phyloP scores from a whole-genome alignment of 768 basidiomycete genomes.

The Hypsizygus marmoreus region DNA sequence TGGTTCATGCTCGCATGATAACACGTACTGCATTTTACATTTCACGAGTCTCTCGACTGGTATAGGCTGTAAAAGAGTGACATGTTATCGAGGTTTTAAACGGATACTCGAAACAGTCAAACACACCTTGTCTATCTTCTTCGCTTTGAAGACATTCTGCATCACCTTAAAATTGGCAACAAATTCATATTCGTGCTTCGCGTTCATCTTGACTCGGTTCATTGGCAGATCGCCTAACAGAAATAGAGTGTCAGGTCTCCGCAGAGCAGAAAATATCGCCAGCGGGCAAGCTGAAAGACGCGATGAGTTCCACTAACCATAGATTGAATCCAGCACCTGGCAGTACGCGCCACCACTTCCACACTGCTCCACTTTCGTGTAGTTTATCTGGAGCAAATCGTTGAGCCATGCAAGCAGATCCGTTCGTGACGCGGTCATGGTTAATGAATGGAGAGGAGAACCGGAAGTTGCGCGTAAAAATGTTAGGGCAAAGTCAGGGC shows the following conservation, averaged over 20 bases:
- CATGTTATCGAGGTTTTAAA: slow-evolving; percentile 9
- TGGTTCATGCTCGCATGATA: neutral
- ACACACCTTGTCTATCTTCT: slow-evolving; percentile 92
- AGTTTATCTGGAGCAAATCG: slow-evolving; percentile 86
- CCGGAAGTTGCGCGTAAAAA: slow-evolving; percentile 7
- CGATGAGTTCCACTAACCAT: slow-evolving; percentile 54
- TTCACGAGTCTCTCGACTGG: slow-evolving; percentile 92
- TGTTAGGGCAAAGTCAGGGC: slow-evolving; percentile 4
- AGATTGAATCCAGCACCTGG: slow-evolving; percentile 94
- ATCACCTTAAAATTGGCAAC: slow-evolving; percentile 94
- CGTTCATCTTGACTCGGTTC: slow-evolving; percentile 91
- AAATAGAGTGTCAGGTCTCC: slow-evolving; percentile 7
- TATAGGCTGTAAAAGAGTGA: slow-evolving; percentile 72
- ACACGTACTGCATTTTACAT: slow-evolving; percentile 97
- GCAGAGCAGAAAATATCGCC: slow-evolving; percentile 4
- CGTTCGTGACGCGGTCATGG: slow-evolving; percentile 75
- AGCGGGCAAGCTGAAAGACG: slow-evolving; percentile 10
- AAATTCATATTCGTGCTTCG: slow-evolving; percentile 95
- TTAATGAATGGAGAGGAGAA: slow-evolving; percentile 12
- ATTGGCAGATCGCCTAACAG: slow-evolving; percentile 84
- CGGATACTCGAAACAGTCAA: slow-evolving; percentile 1
- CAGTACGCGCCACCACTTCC: slow-evolving; percentile 92
- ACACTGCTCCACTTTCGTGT: slow-evolving; percentile 92
- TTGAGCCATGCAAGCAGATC: slow-evolving; percentile 95
- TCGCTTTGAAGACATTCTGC: slow-evolving; percentile 87